Base-by-base conservation (phyloP, 2,329 filamentous ascomycete genomes). In the Phaeosphaeria sp. region DNA sequence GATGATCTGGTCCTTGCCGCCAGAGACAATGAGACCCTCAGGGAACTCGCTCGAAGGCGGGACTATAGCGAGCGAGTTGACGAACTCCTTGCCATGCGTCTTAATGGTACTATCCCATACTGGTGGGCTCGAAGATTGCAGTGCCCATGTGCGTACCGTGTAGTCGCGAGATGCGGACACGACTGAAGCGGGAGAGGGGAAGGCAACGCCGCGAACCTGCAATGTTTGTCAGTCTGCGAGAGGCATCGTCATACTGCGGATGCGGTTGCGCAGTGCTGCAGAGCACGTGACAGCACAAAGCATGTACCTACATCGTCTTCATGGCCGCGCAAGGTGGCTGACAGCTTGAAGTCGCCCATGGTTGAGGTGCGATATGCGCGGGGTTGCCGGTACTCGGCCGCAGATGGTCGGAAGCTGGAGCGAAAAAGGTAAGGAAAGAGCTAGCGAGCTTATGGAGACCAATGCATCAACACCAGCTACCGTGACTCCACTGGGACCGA, bases 301-400 rank as follows among this genome's bases (percentile, higher is more conserved):
- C 18, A 13, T 21, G 13, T 15, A 49, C 62, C 36, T 84, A 97
- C 95, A 87, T 99, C 95, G 77, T 95, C 90, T 78, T 95, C 90
- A 77, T 99, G 95, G 72, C 92, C 94, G 67, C 88, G 82, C 66
- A 99, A 85, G 73, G 92, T 90, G 67, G 94, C 93, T 61, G 95
- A 96, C 73, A 99, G 88, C 85, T 94, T 97, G 85, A 92, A 98
- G 76, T 93, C 89, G 78, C 85, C 82, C 90, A 94, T 93, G 65
- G 69, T 72, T 63, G 63, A 59, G 50, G 54, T 50, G n/a, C 25
- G 25, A 9, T 51, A 27, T 27, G 52, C 58, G 67, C 64, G 68
- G 72, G 67, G 67, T 64, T 67, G 64, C 56, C 50, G 61, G 51
- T 47, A 54, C 55, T 55, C 18, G 54, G 56, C 49, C 60, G 50